Base-by-base conservation (phyloP, 768 basidiomycete genomes). In the Mycena epipterygia region DNA sequence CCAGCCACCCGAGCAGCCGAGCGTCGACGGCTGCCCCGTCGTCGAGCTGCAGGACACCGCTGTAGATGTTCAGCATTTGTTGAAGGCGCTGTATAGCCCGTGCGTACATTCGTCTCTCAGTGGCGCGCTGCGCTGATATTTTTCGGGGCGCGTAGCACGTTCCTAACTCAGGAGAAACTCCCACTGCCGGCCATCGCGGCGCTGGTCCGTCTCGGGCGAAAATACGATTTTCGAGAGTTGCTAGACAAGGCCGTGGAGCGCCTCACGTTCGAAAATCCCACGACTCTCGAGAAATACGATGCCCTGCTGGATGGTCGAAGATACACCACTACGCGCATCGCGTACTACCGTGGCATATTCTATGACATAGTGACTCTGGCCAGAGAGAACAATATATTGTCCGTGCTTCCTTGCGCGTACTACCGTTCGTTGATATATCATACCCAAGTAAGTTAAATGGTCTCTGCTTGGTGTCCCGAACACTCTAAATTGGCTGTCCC, bases 11-110 rank as follows among this genome's bases (percentile, higher is more conserved):
- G 57, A 56, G 23, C 29, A 39, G 29, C 42, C 59, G 6, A 41
- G 16, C 17, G 30, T 71, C 11, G 70, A 67, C 0, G 60, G 55
- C 5, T 71, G 70, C 29, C 60, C 65, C 1, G 19, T 71, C 16
- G 30, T 71, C 14, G 65, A 71, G 27, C 59, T 71, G 1, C 46
- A 16, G 0, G 70, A 71, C 44, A 5, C 51, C 17, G 48, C 55
- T 5, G 21, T 33, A 13, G 70, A 62, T 35, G 48, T 67, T 19
- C 27, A 56, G 14, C 17, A 63, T 29, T 25, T 67, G 19, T 21
- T 71, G 13, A 41, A 37, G 19, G 55, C 27, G 6, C 37, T 71
- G 0, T 67, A 67, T 23, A 29, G 41, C 21, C 52, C 46, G 66
- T 70, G 1, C 1, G 64, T 70, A 19, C 29, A 2, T 3, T 9